These are phyloP conservation scores for Westerdykella ornata DNA, from an alignment of 2,329 filamentous ascomycete genomes.

Conservation along the genomic window DNA sequence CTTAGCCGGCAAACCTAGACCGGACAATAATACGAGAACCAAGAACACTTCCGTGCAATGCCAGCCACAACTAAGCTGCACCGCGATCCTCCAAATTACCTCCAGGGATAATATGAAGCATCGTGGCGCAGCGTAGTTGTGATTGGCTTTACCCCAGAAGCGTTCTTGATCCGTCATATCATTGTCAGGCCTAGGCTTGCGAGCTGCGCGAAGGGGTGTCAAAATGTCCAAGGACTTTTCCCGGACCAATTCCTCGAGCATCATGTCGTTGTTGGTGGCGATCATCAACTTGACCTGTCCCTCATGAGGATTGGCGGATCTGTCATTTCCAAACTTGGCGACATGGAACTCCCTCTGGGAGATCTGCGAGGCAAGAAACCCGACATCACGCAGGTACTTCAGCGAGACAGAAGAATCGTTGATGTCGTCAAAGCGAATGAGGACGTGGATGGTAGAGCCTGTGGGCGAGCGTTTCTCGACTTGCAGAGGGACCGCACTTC, in stretches of 20 bases:
- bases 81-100: too few species aligned
- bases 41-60: too few species aligned
- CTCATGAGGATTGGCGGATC: conserved; percentile 24
- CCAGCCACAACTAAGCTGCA: too few species aligned
- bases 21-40: too few species aligned
- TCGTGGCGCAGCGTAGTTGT: too few species aligned
- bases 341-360: conserved; percentile 19
- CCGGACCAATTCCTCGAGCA: conserved; percentile 13
- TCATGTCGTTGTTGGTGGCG: not conserved
- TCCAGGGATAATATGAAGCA: too few species aligned
- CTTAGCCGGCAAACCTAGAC: too few species aligned
- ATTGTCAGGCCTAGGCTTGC: too few species aligned
- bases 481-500: conserved; percentile 17
- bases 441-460: conserved; percentile 12
- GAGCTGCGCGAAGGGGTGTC: too few species aligned
- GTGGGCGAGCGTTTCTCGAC: not conserved
- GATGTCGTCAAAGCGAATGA: conserved; percentile 38
- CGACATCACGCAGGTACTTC: conserved; percentile 16
- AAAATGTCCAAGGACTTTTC: too few species aligned
- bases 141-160: too few species aligned
- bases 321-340: conserved; percentile 22
- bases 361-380: conserved; percentile 18
- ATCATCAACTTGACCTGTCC: conserved; percentile 25
- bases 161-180: too few species aligned
- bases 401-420: conserved; percentile 27